phyloP scores from a whole-genome alignment of 176 grass and related monocot genomes.

The Carex scoparia region DNA sequence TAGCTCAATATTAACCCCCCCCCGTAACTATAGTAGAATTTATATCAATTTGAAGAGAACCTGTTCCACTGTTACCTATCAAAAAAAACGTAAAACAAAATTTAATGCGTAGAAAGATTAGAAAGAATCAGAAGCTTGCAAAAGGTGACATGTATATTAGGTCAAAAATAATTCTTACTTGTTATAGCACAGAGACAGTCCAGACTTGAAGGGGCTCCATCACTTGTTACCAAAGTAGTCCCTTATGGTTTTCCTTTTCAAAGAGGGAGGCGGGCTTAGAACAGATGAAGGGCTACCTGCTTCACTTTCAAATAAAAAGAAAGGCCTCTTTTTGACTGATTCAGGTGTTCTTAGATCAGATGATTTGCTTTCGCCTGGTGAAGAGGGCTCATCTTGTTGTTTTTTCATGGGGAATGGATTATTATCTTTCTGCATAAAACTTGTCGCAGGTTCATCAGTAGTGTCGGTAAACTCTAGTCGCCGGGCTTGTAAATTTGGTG shows the following conservation, averaged over 20 bases:
- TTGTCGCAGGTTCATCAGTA: slow-evolving; percentile 42
- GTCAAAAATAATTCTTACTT: slow-evolving; percentile 1
- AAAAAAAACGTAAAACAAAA: background rate
- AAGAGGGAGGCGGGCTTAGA: slow-evolving; percentile 68
- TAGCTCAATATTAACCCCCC: too few relatives aligned
- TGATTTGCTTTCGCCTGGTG: slow-evolving; percentile 43
- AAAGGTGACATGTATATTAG: background rate
- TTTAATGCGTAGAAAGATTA: background rate
- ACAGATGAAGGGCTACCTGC: slow-evolving; percentile 71
- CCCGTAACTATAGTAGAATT: too few relatives aligned
- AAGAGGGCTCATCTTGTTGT: slow-evolving; percentile 21
- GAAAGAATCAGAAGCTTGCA: background rate
- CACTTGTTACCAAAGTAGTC: slow-evolving; percentile 59
- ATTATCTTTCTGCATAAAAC: slow-evolving; percentile 21
- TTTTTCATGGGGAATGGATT: slow-evolving; percentile 8
- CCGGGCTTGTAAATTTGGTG: slow-evolving; percentile 39
- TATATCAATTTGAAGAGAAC: background rate
- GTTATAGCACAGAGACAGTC: background rate
- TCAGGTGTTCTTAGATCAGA: slow-evolving; percentile 71
- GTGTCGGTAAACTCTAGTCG: slow-evolving; percentile 27
- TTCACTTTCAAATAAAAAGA: slow-evolving; percentile 40
- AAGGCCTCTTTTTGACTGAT: slow-evolving; percentile 62
- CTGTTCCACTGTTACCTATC: background rate
- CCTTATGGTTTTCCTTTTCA: slow-evolving; percentile 87
- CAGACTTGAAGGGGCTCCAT: background rate